A percentile compares a stretch with the other conserved stretches of the same genome.
Conservation (phyloP, 805 yeast genomes). For the Maudiozyma turicensis region DNA sequence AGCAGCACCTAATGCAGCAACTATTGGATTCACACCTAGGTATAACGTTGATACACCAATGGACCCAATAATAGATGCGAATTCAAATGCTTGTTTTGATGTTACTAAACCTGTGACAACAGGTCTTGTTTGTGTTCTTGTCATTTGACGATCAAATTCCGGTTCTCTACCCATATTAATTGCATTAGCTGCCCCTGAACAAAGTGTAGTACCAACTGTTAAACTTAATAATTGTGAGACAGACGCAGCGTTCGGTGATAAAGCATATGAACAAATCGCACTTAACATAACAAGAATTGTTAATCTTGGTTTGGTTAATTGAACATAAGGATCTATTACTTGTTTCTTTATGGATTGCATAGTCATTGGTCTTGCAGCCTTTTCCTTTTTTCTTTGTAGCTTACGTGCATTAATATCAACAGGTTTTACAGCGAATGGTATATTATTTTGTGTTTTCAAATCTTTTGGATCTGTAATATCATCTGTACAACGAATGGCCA, state of each 20-base stretch:
- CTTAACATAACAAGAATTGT: constrained; percentile 83
- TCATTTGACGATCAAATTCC: constrained; percentile 76
- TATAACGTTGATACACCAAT: constrained; percentile 61
- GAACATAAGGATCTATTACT: constrained; percentile 53
- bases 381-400: constrained; percentile 2
- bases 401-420: constrained; percentile 21
- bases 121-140: constrained; percentile 80
- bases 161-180: constrained; percentile 97
- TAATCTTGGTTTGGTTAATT: constrained; percentile 82
- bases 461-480: neutral
- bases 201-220: constrained; percentile 75
- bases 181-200: constrained; percentile 93
- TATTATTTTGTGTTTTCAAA: neutral
- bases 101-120: constrained; percentile 76
- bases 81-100: constrained; percentile 65
- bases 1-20: constrained; percentile 66
- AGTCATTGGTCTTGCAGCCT: neutral
- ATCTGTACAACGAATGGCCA: constrained; percentile 29
- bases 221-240: constrained; percentile 59
- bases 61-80: constrained; percentile 68
- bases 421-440: constrained; percentile 50
- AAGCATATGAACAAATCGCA: constrained; percentile 86
- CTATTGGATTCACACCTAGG: constrained; percentile 78
- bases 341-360: constrained; percentile 28
- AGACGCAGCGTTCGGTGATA: constrained; percentile 77